Conservation (phyloP, 345 rosid species). For the Salix viminalis region DNA sequence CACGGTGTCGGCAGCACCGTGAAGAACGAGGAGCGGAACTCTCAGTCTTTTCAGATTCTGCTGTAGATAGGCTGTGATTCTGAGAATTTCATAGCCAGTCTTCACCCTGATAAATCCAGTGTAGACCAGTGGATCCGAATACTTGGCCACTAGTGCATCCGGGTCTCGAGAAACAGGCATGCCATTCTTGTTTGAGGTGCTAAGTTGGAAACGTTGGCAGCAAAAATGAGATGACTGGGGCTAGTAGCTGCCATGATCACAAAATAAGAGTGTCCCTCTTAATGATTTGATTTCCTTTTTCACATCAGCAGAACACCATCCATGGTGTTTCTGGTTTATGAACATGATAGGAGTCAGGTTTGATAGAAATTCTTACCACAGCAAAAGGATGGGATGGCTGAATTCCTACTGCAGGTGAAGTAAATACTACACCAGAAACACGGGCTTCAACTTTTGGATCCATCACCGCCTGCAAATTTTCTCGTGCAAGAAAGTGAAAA, state of each 20-base stretch:
- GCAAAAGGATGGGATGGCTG: conserved; percentile 34
- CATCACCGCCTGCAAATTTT: conserved; percentile 19
- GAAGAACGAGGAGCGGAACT: conserved; percentile 26
- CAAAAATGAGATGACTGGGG: conserved; percentile 24
- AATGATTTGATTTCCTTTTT: background rate
- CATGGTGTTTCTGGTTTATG: background rate
- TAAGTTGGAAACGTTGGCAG: conserved; percentile 24
- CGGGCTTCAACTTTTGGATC: conserved; percentile 25
- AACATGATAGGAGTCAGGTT: background rate
- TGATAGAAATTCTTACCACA: conserved; percentile 9
- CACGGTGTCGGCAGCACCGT: conserved; percentile 28
- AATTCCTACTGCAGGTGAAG: conserved; percentile 33
- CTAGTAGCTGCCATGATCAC: conserved; percentile 16
- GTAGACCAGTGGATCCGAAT: conserved; percentile 31
- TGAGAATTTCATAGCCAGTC: conserved; percentile 32
- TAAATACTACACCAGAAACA: conserved; percentile 21
- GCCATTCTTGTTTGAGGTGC: conserved; percentile 29
- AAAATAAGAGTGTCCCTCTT: background rate
- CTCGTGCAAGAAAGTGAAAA: background rate
- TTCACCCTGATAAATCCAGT: conserved; percentile 24
- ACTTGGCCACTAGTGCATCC: conserved; percentile 27
- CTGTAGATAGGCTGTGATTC: conserved; percentile 18
- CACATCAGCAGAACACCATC: background rate
- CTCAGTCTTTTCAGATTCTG: conserved; percentile 19
- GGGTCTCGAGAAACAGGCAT: conserved; percentile 28